phyloP scores from a whole-genome alignment of 768 basidiomycete genomes.

The Pholiota molesta region DNA sequence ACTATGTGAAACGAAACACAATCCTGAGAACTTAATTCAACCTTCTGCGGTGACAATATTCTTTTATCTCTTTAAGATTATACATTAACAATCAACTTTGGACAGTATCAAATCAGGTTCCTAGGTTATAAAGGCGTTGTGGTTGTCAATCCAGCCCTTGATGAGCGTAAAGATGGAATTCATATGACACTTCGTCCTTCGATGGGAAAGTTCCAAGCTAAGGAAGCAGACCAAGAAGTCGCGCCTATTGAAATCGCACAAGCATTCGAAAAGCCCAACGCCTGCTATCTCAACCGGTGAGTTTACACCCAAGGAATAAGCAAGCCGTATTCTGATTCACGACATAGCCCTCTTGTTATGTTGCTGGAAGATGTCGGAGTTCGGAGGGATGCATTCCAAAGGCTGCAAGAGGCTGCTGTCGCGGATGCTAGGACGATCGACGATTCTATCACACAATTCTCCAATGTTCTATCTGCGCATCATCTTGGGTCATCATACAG shows the following conservation, averaged over 20 bases:
- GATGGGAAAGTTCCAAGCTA: constrained; percentile 76
- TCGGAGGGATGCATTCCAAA: constrained; percentile 53
- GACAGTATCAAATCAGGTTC: constrained; percentile 81
- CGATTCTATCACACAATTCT: constrained; percentile 53
- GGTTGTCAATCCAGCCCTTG: constrained; percentile 59
- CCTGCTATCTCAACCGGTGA: constrained; percentile 75
- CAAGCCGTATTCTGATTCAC: not conserved
- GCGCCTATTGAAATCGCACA: constrained; percentile 78
- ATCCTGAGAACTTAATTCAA: constrained; percentile 36
- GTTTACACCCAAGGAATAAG: not conserved
- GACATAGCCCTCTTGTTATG: constrained; percentile 69
- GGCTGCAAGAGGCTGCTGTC: constrained; percentile 64
- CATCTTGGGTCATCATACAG: constrained; percentile 47
- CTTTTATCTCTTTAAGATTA: not conserved
- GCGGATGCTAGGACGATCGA: constrained; percentile 60
- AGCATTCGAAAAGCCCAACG: constrained; percentile 60
- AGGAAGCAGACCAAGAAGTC: constrained; percentile 33
- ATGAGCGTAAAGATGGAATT: constrained; percentile 47
- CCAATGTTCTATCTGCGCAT: constrained; percentile 50
- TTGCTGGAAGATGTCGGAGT: constrained; percentile 79
- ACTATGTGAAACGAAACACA: constrained; percentile 47
- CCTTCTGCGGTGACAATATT: constrained; percentile 62
- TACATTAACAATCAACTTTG: constrained; percentile 7
- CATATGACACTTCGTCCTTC: constrained; percentile 71
- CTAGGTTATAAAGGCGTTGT: constrained; percentile 86